Base-by-base conservation (phyloP, 2,329 filamentous ascomycete genomes). In the Neocatenulostroma microsporum region DNA sequence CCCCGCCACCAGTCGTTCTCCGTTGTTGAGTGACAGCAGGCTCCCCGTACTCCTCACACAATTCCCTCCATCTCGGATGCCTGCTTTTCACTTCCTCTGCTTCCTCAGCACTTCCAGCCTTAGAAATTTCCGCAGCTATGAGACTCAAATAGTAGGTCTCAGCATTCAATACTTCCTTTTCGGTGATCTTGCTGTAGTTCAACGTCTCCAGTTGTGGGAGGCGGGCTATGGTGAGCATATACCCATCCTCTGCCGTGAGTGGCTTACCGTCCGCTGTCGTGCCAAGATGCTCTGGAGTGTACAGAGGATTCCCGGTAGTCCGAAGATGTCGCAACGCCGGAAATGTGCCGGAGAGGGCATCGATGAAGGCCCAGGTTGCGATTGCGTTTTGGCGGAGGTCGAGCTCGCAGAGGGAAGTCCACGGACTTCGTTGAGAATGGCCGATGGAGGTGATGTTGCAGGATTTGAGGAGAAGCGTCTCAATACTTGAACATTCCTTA, bases 81-180 rank as follows among this genome's bases (percentile, higher is more conserved):
- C 66, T 62, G 0, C 57, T 61, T 3, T 83, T 57, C 0, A 94
- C 71, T 1, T 64, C 62, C 1, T 60, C 48, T 1, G 60, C 47
- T 19, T 67, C 62, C 46, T 80, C 72, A 3, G 59, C 60, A 38
- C 75, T 69, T 0, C 76, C 65, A 0, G 76, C 72, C 3, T 70
- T 64, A 1, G 78, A 72, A 25, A 95, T 67, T 55, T 91, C 84
- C 44, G 78, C 79, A 9, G 75, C 83, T 40, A 95, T 91, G 36
- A 83, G 75, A 1, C 81, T 84, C 9, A 96, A 75, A 58, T 98
- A 98, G 59, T 94, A 98, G 53, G 89, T 80, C 51, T 96, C 91
- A 4, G 87, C 87, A 53, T 96, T 91, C 36, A 77, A 71, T 13
- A 89, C 78, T 57, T 96, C 88, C 27, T 80, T 76, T 1, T 68